Conservation (phyloP, 78 protist species). For the Paulinella micropora region DNA sequence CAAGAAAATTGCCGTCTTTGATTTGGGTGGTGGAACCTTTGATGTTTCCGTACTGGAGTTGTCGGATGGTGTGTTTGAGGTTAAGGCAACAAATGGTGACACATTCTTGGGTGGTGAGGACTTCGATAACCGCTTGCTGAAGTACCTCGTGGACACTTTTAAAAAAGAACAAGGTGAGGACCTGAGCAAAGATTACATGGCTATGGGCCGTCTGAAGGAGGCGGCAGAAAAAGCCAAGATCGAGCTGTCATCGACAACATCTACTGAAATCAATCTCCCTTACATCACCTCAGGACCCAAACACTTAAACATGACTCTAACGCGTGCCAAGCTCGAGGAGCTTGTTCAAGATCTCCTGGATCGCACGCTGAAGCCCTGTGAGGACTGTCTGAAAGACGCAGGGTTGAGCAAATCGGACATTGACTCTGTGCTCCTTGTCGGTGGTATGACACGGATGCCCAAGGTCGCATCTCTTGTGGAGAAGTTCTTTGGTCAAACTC, state of each 20-base stretch:
- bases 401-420: constrained; percentile 54
- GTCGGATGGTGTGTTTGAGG: constrained; percentile 90
- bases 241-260: constrained; percentile 75
- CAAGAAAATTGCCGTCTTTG: constrained; percentile 37
- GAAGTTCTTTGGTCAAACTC: constrained; percentile 63
- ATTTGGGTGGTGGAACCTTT: constrained; percentile 99
- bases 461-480: constrained; percentile 72
- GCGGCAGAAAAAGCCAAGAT: constrained; percentile 95
- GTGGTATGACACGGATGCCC: constrained; percentile 95
- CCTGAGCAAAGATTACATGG: constrained; percentile 62
- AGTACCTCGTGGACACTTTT: constrained; percentile 60
- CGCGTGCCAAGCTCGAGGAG: constrained; percentile 68
- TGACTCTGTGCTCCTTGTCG: constrained; percentile 90
- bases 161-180: constrained; percentile 58
- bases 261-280: constrained; percentile 81
- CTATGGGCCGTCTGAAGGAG: constrained; percentile 88
- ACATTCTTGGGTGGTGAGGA: constrained; percentile 99
- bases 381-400: constrained; percentile 81
- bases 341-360: constrained; percentile 57
- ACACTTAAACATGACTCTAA: constrained; percentile 67
- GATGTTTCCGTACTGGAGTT: constrained; percentile 93
- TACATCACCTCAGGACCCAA: constrained; percentile 90
- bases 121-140: constrained; percentile 67
- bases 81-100: constrained; percentile 90
- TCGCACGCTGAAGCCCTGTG: constrained; percentile 75